phyloP scores from a whole-genome alignment of 2,329 filamentous ascomycete species.

The Eutypella sp. region DNA sequence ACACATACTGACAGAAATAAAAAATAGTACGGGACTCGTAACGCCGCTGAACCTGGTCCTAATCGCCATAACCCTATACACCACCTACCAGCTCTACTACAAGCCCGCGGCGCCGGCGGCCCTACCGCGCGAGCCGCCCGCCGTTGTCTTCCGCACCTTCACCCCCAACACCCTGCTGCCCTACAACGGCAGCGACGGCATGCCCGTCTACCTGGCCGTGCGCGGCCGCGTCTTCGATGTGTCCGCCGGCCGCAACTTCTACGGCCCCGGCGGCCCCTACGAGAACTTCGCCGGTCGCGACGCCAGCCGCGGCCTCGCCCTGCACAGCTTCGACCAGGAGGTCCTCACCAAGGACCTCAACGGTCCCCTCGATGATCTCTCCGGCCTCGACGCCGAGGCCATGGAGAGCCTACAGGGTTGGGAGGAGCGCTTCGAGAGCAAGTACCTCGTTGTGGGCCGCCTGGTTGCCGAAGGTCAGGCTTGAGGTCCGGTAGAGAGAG shows the following conservation, averaged over 20 bases:
- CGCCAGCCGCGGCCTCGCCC: slow-evolving; percentile 80
- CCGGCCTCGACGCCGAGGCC: slow-evolving; percentile 68
- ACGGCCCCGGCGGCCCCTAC: slow-evolving; percentile 92
- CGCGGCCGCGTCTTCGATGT: slow-evolving; percentile 91
- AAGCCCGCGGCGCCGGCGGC: slow-evolving; percentile 41
- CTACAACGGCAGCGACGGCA: slow-evolving; percentile 70
- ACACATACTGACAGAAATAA: too few relatives aligned
- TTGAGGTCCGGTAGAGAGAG: slow-evolving; percentile 6
- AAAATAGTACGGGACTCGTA: slow-evolving; percentile 42
- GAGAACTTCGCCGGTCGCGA: slow-evolving; percentile 94
- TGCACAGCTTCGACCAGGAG: slow-evolving; percentile 87
- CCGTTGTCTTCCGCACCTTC: slow-evolving; percentile 62
- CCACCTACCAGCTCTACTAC: slow-evolving; percentile 48
- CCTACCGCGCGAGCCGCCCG: slow-evolving; percentile 49
- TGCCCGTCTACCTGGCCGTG: slow-evolving; percentile 85
- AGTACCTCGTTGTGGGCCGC: slow-evolving; percentile 92
- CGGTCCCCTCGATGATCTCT: slow-evolving; percentile 72
- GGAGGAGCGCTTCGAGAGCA: slow-evolving; percentile 90
- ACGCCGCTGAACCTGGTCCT: slow-evolving; percentile 62
- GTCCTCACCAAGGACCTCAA: slow-evolving; percentile 92
- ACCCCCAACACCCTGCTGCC: slow-evolving; percentile 78
- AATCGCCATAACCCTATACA: slow-evolving; percentile 50
- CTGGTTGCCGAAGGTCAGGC: slow-evolving; percentile 51
- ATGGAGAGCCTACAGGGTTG: slow-evolving; percentile 80
- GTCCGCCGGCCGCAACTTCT: slow-evolving; percentile 81